phyloP scores from a whole-genome alignment of 225 moss, liverwort and hornwort species.

The Bryoerythrophyllum caledonicum region DNA sequence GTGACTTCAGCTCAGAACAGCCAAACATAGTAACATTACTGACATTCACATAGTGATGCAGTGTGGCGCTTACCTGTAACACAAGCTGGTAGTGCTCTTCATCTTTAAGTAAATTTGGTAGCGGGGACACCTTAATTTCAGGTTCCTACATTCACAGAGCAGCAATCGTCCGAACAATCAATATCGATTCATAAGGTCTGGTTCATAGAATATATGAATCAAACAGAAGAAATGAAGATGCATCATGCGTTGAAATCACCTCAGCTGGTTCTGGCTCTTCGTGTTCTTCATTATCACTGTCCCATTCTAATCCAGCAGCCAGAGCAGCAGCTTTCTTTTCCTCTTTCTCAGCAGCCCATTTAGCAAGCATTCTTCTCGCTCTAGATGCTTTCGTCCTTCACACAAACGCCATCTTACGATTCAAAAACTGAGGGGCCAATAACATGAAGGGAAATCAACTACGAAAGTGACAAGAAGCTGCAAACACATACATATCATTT shows the following conservation, averaged over 20 bases:
- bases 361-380: constrained; percentile 80
- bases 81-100: constrained; percentile 91
- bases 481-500: constrained; percentile 65
- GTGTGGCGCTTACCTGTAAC: constrained; percentile 47
- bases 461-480: not conserved
- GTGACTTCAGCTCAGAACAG: not conserved
- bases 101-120: constrained; percentile 90
- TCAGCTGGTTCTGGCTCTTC: constrained; percentile 57
- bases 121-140: constrained; percentile 63
- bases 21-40: not conserved
- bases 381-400: constrained; percentile 88
- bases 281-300: constrained; percentile 83
- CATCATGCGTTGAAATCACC: constrained; percentile 24
- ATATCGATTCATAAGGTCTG: not conserved
- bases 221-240: constrained; percentile 20
- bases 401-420: not conserved
- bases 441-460: not conserved
- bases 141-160: constrained; percentile 42
- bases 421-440: constrained; percentile 1
- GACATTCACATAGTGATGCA: not conserved
- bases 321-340: constrained; percentile 87
- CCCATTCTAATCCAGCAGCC: constrained; percentile 89
- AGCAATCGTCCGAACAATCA: no score
- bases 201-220: not conserved
- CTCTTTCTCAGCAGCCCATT: constrained; percentile 88